Percentiles rank a stretch among this genome's conserved stretches.
Evolutionary conservation across 2,329 filamentous ascomycete genomes (phyloP).

Genomic region (Diplocarpon rosae): DNA sequence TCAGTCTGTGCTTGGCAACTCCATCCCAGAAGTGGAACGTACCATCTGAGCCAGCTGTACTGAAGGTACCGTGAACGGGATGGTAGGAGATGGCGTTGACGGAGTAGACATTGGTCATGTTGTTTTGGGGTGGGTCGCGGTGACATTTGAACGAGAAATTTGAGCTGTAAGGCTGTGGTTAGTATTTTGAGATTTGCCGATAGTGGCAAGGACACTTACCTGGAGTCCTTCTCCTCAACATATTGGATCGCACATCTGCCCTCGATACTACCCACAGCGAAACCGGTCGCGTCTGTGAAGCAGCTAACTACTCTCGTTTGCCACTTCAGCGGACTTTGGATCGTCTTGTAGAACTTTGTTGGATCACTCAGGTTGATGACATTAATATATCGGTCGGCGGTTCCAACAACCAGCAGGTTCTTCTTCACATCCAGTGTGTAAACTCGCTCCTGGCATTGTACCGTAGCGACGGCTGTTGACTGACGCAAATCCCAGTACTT

Average conservation of each 20-base stretch:
- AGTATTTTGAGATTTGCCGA: background rate
- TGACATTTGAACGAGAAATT: constrained; percentile 99
- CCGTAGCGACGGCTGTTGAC: constrained; percentile 50
- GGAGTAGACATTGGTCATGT: constrained; percentile 79
- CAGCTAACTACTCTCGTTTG: constrained; percentile 93
- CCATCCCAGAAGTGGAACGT: constrained; percentile 98
- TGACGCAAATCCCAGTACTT: constrained; percentile 79
- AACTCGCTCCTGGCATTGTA: constrained; percentile 64
- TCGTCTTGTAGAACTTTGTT: constrained; percentile 85
- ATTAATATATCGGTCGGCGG: constrained; percentile 92
- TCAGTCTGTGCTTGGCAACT: constrained; percentile 77
- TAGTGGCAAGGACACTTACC: constrained; percentile 33
- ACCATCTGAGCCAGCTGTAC: constrained; percentile 86
- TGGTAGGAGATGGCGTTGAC: constrained; percentile 99
- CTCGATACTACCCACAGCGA: constrained; percentile 92
- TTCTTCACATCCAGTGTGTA: constrained; percentile 90
- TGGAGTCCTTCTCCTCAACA: constrained; percentile 86
- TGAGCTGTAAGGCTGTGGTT: constrained; percentile 37
- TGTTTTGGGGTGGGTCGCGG: constrained; percentile 65
- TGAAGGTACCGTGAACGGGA: constrained; percentile 94
- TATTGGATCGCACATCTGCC: constrained; percentile 97
- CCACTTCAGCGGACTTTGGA: constrained; percentile 95
- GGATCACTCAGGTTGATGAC: constrained; percentile 86
- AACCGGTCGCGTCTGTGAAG: constrained; percentile 84
- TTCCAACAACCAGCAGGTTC: constrained; percentile 81